Conservation (phyloP, 306 rosid species). For the Vigna unguiculata region DNA sequence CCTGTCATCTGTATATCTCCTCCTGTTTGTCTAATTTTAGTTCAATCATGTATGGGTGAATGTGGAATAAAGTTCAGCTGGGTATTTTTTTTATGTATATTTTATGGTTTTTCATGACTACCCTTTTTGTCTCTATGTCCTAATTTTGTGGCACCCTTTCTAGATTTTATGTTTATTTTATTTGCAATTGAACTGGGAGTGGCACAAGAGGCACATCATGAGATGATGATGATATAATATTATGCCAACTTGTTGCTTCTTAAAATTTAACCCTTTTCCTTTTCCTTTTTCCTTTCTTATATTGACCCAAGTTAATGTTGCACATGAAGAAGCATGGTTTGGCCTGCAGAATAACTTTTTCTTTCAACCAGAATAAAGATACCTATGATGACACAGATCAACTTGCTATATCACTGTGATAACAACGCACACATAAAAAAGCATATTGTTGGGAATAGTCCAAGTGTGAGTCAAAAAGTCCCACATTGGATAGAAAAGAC, state of each 20-base stretch:
- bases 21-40: neutral
- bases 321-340: slow-evolving; percentile 19
- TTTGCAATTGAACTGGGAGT: neutral
- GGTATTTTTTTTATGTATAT: neutral
- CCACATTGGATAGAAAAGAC: no score
- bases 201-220: slow-evolving; percentile 32
- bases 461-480: no score
- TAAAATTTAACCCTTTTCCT: neutral
- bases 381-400: neutral
- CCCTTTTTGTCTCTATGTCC: slow-evolving; percentile 12
- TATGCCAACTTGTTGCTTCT: slow-evolving; percentile 10
- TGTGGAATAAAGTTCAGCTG: slow-evolving; percentile 39
- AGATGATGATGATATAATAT: slow-evolving; percentile 25
- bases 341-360: slow-evolving; percentile 31
- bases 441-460: no score
- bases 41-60: slow-evolving; percentile 32
- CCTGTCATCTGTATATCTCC: slow-evolving; percentile 21
- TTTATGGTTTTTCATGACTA: neutral
- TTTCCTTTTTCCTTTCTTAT: neutral
- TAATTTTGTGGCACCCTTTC: neutral
- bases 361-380: slow-evolving; percentile 32
- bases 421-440: slow-evolving; percentile 10
- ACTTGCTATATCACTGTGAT: neutral
- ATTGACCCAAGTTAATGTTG: slow-evolving; percentile 33
- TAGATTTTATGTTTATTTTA: neutral